phyloP scores from a whole-genome alignment of 345 rosid genomes.

The Populus ilicifolia region DNA sequence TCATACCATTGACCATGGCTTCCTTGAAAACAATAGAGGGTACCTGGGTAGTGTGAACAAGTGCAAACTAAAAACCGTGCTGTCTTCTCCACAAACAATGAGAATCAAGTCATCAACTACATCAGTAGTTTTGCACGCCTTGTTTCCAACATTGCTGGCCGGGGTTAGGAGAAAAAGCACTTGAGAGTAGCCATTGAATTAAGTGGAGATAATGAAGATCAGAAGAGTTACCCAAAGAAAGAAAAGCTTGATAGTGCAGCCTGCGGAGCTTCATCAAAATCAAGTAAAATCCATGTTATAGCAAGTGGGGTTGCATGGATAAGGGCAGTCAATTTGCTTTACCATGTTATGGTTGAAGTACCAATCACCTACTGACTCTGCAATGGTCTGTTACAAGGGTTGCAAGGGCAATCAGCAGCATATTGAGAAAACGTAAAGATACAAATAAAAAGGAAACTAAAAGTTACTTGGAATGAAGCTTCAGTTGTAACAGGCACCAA shows the following conservation, averaged over 20 bases:
- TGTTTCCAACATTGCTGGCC: not conserved
- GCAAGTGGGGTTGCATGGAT: slow-evolving; percentile 89
- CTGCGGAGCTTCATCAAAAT: slow-evolving; percentile 16
- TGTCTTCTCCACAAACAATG: not conserved
- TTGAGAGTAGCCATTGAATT: not conserved
- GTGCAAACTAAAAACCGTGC: not conserved
- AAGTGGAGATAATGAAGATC: not conserved
- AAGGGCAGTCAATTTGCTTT: slow-evolving; percentile 79
- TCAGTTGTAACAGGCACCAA: not conserved
- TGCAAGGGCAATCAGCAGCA: not conserved
- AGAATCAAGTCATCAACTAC: not conserved
- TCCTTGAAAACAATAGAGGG: too few relatives aligned
- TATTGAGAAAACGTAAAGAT: too few relatives aligned
- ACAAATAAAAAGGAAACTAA: not conserved
- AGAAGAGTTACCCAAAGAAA: not conserved
- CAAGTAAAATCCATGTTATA: slow-evolving; percentile 49
- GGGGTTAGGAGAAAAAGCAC: not conserved
- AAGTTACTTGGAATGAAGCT: not conserved
- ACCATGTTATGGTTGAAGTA: slow-evolving; percentile 51
- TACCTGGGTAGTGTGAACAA: not conserved
- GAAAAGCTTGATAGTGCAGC: not conserved
- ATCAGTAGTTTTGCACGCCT: not conserved
- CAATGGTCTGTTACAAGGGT: slow-evolving; percentile 56
- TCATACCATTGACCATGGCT: too few relatives aligned
- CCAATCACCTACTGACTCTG: slow-evolving; percentile 88